A percentile compares a stretch with the other conserved stretches of the same genome.
Evolutionary conservation across 1,284 basidiomycete species (phyloP).

Genomic region (Ceratobasidium sp.): DNA sequence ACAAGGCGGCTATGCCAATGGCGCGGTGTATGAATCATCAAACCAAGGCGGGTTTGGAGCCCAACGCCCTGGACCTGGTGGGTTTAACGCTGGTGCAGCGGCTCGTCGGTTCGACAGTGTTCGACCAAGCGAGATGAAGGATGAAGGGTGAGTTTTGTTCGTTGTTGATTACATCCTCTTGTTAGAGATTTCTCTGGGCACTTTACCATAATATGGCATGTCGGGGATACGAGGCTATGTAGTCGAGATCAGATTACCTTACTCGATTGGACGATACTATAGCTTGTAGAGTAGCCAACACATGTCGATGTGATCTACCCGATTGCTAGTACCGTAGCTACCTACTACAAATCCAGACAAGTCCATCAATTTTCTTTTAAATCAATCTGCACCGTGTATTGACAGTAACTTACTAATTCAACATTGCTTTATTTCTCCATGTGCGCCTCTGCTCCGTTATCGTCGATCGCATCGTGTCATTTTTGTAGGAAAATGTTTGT

Average conservation of each 20-base stretch:
- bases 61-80: conserved; percentile 49
- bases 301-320: conserved; percentile 34
- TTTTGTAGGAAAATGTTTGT: conserved; percentile 94
- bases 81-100: conserved; percentile 39
- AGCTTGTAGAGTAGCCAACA: conserved; percentile 35
- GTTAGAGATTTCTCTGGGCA: conserved; percentile 37
- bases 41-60: conserved; percentile 49
- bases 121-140: conserved; percentile 94
- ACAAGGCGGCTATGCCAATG: conserved; percentile 40
- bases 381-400: conserved; percentile 62
- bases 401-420: conserved; percentile 78
- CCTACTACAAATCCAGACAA: conserved; percentile 71
- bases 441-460: conserved; percentile 43
- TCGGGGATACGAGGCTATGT: conserved; percentile 35
- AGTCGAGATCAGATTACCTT: conserved; percentile 24
- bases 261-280: conserved; percentile 34
- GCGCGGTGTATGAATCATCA: conserved; percentile 57
- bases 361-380: conserved; percentile 65
- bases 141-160: conserved; percentile 90
- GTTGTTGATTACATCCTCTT: not conserved
- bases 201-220: conserved; percentile 42
- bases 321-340: conserved; percentile 37
- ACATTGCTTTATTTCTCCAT: conserved; percentile 36
- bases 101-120: conserved; percentile 64
- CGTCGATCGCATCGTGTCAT: conserved; percentile 48